Conservation (phyloP, 495 filamentous ascomycete species). For the Bathelium albidoporum region DNA sequence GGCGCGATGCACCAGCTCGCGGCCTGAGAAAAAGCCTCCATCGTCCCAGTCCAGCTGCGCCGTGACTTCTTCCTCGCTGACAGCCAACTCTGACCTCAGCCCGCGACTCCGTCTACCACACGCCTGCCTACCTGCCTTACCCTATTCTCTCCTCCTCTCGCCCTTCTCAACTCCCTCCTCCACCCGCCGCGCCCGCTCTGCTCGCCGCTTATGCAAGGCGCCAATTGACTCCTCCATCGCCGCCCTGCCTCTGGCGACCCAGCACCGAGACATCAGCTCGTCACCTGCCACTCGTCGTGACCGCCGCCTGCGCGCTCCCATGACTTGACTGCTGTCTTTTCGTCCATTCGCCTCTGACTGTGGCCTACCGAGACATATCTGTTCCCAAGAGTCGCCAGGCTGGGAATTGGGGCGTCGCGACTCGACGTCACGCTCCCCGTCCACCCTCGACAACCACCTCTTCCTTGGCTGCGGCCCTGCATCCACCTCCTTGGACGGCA, state of each 20-base stretch:
- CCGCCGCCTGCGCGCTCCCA: not conserved
- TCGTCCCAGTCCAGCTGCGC: not conserved
- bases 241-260: not conserved
- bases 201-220: not conserved
- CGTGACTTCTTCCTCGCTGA: not conserved
- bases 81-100: too few relatives aligned
- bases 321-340: not conserved
- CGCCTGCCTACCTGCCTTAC: not conserved
- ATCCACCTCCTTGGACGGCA: not conserved
- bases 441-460: not conserved
- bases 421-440: not conserved
- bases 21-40: conserved; percentile 1
- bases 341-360: not conserved
- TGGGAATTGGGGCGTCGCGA: not conserved
- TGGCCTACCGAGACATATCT: not conserved
- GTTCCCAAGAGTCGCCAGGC: not conserved
- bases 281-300: conserved; percentile 1
- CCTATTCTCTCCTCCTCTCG: too few relatives aligned
- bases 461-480: not conserved
- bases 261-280: not conserved
- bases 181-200: not conserved
- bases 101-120: not conserved
- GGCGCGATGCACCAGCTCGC: not conserved
- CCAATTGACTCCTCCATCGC: conserved; percentile 1
- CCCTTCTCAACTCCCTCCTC: not conserved